Evolutionary conservation across 495 filamentous ascomycete genomes (phyloP), one percentile per base, ranked within the genome.

Genomic region (Xylaria scruposa): DNA sequence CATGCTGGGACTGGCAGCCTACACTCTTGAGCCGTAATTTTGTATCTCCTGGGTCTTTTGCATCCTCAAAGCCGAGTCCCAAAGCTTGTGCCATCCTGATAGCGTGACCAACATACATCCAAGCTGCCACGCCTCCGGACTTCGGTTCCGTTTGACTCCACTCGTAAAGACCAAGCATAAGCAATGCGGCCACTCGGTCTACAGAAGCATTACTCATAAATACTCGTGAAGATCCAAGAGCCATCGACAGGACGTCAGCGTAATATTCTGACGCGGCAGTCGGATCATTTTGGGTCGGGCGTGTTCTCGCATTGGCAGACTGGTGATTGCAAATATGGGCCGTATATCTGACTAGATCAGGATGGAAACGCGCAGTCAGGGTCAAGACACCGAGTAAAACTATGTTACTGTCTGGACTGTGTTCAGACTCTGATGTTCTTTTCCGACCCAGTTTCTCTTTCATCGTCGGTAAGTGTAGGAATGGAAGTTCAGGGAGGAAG

Each of bases 141-240:
- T 76, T 78, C 44, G 84, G 84, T 9, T 73, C 73, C 44, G 87
- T 89, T 83, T 93, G 93, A 38, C 91, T 91, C 93, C 93, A 96
- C 76, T 95, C 93, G 74, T 96, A 93, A 26, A 96, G 84, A 0
- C 90, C 91, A 12, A 97, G 83, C 93, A 97, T 96, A 54, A 96
- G 81, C 24, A 93, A 84, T 4, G 91, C 92, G 75, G 95, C 92
- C 4, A 92, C 89, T 29, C 90, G 86, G 68, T 94, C 90, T 7
- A 97, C 83, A 12, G 86, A 91, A 75, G 76, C 90, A 74, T 65
- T 85, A 68, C 77, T 88, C 85, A 83, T 91, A 74, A 78, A 84
- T 73, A 78, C 86, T 78, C 79, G 84, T 77, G 86, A 82, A 68
- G 76, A 88, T 51, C 88, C 89, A 68, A 93, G 86, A 58, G 88